phyloP scores from a whole-genome alignment of 148 eudicot genomes.

The Camellia lanceoleosa region DNA sequence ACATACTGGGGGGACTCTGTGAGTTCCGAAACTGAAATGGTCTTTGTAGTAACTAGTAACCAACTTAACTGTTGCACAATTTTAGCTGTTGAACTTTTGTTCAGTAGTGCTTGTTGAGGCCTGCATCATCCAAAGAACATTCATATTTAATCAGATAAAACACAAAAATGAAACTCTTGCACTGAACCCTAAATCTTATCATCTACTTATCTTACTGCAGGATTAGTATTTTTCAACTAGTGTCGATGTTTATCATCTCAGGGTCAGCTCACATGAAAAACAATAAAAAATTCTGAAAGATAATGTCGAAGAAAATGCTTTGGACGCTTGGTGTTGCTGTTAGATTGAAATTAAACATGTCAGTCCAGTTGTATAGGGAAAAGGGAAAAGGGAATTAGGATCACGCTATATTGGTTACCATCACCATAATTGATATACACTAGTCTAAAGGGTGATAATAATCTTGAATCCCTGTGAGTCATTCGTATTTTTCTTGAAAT shows the following conservation, averaged over 20 bases:
- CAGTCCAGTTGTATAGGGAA: background rate
- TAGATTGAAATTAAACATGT: background rate
- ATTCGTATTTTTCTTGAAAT: background rate
- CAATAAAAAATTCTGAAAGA: background rate
- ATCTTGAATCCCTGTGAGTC: background rate
- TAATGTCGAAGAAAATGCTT: background rate
- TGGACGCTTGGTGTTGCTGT: background rate
- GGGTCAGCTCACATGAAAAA: no score
- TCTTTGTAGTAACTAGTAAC: slow-evolving; percentile 12
- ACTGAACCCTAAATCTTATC: background rate
- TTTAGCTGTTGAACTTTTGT: slow-evolving; percentile 52
- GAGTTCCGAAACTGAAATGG: slow-evolving; percentile 15
- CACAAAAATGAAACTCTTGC: background rate
- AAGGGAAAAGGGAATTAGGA: background rate
- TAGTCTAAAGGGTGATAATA: background rate
- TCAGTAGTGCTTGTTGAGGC: slow-evolving; percentile 55
- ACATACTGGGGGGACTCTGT: slow-evolving; percentile 5
- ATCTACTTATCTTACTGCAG: no score
- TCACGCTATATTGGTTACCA: no score
- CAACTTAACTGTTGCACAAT: background rate
- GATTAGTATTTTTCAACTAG: no score
- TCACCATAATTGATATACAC: no score
- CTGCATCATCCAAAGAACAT: slow-evolving; percentile 32
- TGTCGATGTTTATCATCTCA: no score
- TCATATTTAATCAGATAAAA: background rate